Base-by-base conservation (phyloP, 208 protist genomes). In the Leishmania braziliensis region DNA sequence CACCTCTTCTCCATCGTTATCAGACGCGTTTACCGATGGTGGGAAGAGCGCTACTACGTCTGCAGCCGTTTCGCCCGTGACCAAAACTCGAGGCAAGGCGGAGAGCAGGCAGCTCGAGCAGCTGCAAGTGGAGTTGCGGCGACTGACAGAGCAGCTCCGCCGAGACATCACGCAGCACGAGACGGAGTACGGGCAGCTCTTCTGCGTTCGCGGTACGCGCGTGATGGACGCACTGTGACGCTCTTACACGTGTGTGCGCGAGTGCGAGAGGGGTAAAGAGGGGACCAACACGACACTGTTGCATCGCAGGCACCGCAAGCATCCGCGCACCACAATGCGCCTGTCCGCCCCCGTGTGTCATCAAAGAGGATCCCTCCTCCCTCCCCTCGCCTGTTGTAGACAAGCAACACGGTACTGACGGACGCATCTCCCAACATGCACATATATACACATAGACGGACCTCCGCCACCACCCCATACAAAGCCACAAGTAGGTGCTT, bases 131-230 rank as follows among this genome's bases (percentile, higher is more conserved):
- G 91, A 96, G 75, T 53, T 93, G 43, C 53, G 62, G 20, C 50
- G 75, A 10, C 81, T 96, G 58, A 94, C 91, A 48, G 82, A 89
- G 69, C 76, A 90, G 58, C 86, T 96, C 5, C 82, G 84, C 63
- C 75, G 77, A 39, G 90, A 92, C 39, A 76, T 96, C 29, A 77
- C 90, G 46, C 63, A 77, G 70, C 91, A 94, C 43, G 93, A 96
- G 72, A 62, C 78, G 48, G 86, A 74, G 50, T 83, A 88, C 51
- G 88, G 88, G 12, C 78, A 88, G 62, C 72, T 86, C 20, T 94
- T 94, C 73, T 74, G 78, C 56, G 88, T 89, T 66, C 60, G 84
- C 58, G 91, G 91, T 20, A 43, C 65, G 29, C 88, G 91, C 4
- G 85, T 91, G 53, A 87, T 94, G 84, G 88, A 92, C 48, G 68